These are phyloP conservation scores for Rosellinia necatrix DNA, from an alignment of 2,329 filamentous ascomycete species.

Conservation along the genomic window DNA sequence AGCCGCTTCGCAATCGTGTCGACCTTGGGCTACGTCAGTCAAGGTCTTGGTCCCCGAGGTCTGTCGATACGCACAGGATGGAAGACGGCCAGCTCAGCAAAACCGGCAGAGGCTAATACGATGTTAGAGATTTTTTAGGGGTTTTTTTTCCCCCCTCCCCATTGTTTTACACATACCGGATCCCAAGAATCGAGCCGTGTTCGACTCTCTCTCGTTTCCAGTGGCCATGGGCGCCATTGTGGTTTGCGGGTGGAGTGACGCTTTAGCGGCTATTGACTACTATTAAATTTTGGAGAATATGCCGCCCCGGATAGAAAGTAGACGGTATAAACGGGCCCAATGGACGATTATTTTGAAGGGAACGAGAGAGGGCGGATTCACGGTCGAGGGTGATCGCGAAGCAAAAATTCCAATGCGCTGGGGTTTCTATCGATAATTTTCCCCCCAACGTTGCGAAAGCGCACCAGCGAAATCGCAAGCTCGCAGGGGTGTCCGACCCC, in stretches of 20 bases:
- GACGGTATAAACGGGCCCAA: not conserved
- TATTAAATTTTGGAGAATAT: not conserved
- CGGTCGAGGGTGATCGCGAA: slow-evolving; percentile 16
- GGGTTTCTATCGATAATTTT: slow-evolving; percentile 26
- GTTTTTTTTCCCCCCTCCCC: not conserved
- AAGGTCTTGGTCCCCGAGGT: slow-evolving; percentile 20
- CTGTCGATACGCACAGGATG: slow-evolving; percentile 58
- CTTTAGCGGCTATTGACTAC: slow-evolving; percentile 1
- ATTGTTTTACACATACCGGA: slow-evolving; percentile 68
- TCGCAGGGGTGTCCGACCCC: slow-evolving; percentile 1
- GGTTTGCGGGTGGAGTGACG: not conserved
- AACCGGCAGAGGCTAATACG: slow-evolving; percentile 60
- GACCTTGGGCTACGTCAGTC: slow-evolving; percentile 61
- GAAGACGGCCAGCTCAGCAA: slow-evolving; percentile 72
- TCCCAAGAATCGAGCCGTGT: slow-evolving; percentile 82
- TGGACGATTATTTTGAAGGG: not conserved
- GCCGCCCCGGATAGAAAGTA: not conserved
- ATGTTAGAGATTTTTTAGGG: slow-evolving; percentile 21
- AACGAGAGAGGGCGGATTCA: slow-evolving; percentile 16
- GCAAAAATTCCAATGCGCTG: slow-evolving; percentile 28
- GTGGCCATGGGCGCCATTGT: slow-evolving; percentile 64
- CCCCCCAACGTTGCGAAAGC: slow-evolving; percentile 15
- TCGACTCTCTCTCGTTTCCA: slow-evolving; percentile 78
- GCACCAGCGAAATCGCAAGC: slow-evolving; percentile 23
- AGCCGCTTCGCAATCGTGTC: slow-evolving; percentile 98